Conservation (phyloP, 768 basidiomycete species). For the Hebeloma cylindrosporum region DNA sequence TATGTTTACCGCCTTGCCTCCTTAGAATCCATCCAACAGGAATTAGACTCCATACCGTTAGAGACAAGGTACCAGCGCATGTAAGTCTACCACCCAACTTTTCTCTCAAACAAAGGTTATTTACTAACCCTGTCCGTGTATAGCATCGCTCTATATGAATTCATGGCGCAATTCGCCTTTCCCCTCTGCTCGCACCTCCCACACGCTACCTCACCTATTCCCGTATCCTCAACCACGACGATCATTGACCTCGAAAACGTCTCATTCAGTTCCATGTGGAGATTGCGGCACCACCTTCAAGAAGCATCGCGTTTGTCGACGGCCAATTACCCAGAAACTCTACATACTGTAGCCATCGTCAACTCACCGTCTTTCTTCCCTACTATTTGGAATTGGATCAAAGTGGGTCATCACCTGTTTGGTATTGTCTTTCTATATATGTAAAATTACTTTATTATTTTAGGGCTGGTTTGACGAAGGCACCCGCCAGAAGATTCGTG, state of each 20-base stretch:
- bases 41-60: slow-evolving; percentile 52
- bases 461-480: slow-evolving; percentile 80
- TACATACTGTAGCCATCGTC: slow-evolving; percentile 65
- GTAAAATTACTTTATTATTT: not conserved
- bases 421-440: not conserved
- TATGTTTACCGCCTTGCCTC: slow-evolving; percentile 78
- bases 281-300: slow-evolving; percentile 67
- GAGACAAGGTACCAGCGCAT: slow-evolving; percentile 68
- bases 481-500: slow-evolving; percentile 74
- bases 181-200: slow-evolving; percentile 64
- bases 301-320: slow-evolving; percentile 74
- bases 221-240: slow-evolving; percentile 59
- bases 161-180: slow-evolving; percentile 63
- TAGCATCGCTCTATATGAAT: slow-evolving; percentile 67
- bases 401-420: slow-evolving; percentile 50
- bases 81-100: slow-evolving; percentile 39
- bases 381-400: slow-evolving; percentile 83
- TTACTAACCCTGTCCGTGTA: not conserved
- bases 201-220: slow-evolving; percentile 47
- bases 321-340: slow-evolving; percentile 81
- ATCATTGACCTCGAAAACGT: slow-evolving; percentile 74
- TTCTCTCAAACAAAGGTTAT: not conserved
- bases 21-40: slow-evolving; percentile 55
- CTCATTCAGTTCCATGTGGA: slow-evolving; percentile 67
- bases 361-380: slow-evolving; percentile 84